These are phyloP conservation scores for Iris pallida DNA, from an alignment of 116 monocot genomes.

Conservation along the genomic window DNA sequence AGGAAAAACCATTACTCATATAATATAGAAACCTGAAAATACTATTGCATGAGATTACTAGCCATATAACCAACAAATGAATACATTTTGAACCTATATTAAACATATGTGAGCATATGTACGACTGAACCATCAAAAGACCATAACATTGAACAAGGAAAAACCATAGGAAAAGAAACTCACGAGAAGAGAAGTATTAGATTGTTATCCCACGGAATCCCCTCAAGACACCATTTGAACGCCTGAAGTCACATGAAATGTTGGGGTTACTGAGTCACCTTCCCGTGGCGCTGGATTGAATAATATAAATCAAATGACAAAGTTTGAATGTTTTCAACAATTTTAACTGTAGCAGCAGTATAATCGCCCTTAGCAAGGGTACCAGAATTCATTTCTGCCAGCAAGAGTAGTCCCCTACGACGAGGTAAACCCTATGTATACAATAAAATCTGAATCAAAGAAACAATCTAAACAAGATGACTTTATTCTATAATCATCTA, in stretches of 20 bases:
- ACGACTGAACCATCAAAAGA: no score
- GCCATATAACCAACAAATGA: no score
- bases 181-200: slow-evolving; percentile 88
- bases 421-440: slow-evolving; percentile 58
- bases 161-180: slow-evolving; percentile 32
- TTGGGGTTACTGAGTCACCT: slow-evolving; percentile 44
- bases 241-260: slow-evolving; percentile 88
- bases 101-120: no score
- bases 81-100: no score
- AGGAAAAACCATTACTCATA: no score
- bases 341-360: slow-evolving; percentile 84
- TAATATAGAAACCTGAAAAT: no score
- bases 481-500: no score
- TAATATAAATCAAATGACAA: slow-evolving; percentile 95
- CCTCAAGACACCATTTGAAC: slow-evolving; percentile 91
- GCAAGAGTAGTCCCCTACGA: slow-evolving; percentile 71
- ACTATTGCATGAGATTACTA: no score
- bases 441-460: no score
- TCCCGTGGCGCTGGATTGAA: slow-evolving; percentile 91
- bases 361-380: slow-evolving; percentile 90
- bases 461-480: no score
- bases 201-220: slow-evolving; percentile 92
- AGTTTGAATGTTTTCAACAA: slow-evolving; percentile 92
- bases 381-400: slow-evolving; percentile 95
- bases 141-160: no score